Base-by-base conservation (phyloP, 805 yeast species). In the Kluyveromyces nonfermentans region DNA sequence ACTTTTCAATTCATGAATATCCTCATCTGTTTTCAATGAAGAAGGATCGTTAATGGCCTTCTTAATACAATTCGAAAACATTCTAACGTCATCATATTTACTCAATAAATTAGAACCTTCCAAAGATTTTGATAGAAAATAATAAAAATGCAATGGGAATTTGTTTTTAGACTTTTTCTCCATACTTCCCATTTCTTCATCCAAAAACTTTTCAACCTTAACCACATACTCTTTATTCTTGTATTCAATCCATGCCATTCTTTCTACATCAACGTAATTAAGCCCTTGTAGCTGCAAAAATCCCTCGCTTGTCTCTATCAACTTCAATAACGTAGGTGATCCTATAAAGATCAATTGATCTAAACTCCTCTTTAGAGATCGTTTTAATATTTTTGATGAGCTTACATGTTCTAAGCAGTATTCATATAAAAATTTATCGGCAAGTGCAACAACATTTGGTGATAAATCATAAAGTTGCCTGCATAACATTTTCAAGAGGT, bases 41-140 rank as follows among this genome's bases (percentile, higher is more conserved):
- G 14, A 10, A n/a, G 16, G n/a, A n/a, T 25, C 39, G 7, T 49
- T 49, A 16, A 55, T 49, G 6, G 42, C 45, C 18, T 49, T 52
- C 28, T 68, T 57, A n/a, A 69, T 56, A 14, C 50, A 50, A 35
- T 64, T 67, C 33, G 64, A 56, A 43, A 74, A 60, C 30, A 60
- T 62, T 12, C 70, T 67, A 40, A 77, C 51, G 41, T 69, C 71
- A 8, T 75, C 77, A 35, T 70, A 70, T 30, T 73, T 67, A 25
- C 74, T 69, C 38, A 90, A 69, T 40, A 81, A 65, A 20, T 71
- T 69, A 43, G 85, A 70, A 0, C 97, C 97, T 46, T 85, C 90
- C 46, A 76, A 82, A 0, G 96, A 86, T 43, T 81, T 76, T 1
- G 86, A 82, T 38, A 90, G 67, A 53, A 81, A 85, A 14, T 86